These are phyloP conservation scores for Cercospora sp. DNA, from an alignment of 2,329 filamentous ascomycete species.

Conservation along the genomic window DNA sequence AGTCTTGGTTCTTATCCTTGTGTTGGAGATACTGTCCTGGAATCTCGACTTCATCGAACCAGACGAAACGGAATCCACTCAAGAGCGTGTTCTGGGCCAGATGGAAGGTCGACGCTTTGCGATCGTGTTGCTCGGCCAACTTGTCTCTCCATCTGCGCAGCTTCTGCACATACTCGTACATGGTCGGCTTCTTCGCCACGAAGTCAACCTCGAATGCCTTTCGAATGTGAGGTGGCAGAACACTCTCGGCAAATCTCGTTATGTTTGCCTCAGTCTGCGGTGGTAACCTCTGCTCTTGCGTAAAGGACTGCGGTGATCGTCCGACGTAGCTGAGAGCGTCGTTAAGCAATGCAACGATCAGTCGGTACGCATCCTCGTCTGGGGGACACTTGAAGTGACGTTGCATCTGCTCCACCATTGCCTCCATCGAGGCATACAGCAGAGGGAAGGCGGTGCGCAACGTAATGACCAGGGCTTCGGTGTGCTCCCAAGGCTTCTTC, in stretches of 20 bases:
- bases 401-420: constrained; percentile 98
- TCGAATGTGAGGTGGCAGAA: constrained; percentile 89
- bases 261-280: constrained; percentile 93
- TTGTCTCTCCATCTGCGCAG: constrained; percentile 94
- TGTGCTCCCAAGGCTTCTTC: constrained; percentile 92
- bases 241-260: constrained; percentile 92
- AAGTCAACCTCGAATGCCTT: constrained; percentile 98
- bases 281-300: constrained; percentile 87
- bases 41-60: constrained; percentile 97
- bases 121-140: constrained; percentile 95
- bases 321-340: constrained; percentile 92
- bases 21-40: constrained; percentile 96
- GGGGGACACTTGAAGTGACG: constrained; percentile 99
- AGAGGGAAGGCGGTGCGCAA: constrained; percentile 97
- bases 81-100: constrained; percentile 86
- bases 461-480: constrained; percentile 91
- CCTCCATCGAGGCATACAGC: constrained; percentile 96
- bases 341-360: constrained; percentile 96
- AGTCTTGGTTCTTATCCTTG: constrained; percentile 98
- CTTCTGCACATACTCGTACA: constrained; percentile 98
- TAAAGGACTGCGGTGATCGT: constrained; percentile 81
- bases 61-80: constrained; percentile 95
- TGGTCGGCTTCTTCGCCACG: constrained; percentile 89
- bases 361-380: constrained; percentile 93
- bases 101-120: constrained; percentile 68